Evolutionary conservation across 352 stramenopile genomes (phyloP).

Genomic region (Phytophthora capsici): DNA sequence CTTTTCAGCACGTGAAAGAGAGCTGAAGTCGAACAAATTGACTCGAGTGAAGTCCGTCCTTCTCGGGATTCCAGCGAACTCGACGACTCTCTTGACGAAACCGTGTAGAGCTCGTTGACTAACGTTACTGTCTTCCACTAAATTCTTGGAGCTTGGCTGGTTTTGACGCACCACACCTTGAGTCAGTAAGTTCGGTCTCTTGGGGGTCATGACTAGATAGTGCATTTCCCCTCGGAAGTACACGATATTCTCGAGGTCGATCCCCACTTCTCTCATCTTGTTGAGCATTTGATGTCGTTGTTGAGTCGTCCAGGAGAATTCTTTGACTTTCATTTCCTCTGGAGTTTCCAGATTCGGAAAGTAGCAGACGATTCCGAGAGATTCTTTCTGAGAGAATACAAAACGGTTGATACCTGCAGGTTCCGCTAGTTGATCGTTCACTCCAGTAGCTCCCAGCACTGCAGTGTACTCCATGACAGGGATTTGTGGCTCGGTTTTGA

Average conservation of each 20-base stretch:
- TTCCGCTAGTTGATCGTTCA: conserved; percentile 58
- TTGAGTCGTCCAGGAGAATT: conserved; percentile 82
- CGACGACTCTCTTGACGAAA: conserved; percentile 60
- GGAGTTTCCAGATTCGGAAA: conserved; percentile 67
- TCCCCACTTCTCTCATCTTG: conserved; percentile 59
- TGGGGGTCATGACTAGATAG: conserved; percentile 84
- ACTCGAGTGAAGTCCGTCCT: conserved; percentile 60
- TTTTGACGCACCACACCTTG: conserved; percentile 63
- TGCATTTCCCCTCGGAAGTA: conserved; percentile 88
- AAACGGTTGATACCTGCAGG: conserved; percentile 71
- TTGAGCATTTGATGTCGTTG: conserved; percentile 76
- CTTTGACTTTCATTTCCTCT: conserved; percentile 65
- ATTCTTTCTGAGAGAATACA: conserved; percentile 72
- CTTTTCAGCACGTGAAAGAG: conserved; percentile 66
- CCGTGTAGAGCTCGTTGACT: conserved; percentile 47
- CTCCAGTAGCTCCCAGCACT: conserved; percentile 60
- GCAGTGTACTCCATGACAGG: conserved; percentile 69
- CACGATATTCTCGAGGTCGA: conserved; percentile 82
- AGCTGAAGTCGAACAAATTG: conserved; percentile 81
- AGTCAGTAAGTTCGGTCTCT: conserved; percentile 65
- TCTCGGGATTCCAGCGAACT: conserved; percentile 70
- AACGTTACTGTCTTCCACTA: conserved; percentile 64
- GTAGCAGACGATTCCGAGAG: conserved; percentile 81
- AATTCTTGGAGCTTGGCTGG: conserved; percentile 54
- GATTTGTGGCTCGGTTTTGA: conserved; percentile 70